phyloP scores from a whole-genome alignment of 108 stramenopile species.

The Aurantiochytrium sp. region DNA sequence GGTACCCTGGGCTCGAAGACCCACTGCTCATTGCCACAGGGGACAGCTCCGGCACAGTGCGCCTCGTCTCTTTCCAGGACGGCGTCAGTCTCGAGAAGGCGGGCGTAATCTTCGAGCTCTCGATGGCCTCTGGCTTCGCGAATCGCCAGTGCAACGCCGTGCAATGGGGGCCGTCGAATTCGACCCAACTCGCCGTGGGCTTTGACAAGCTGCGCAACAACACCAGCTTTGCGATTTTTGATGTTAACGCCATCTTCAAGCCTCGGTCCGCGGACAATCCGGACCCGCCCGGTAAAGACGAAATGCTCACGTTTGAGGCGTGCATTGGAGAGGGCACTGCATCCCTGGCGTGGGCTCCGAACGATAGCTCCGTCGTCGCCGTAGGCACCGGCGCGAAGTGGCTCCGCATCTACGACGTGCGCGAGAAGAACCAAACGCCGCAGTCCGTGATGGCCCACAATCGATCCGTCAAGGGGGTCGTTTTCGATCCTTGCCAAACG shows the following conservation, averaged over 20 bases:
- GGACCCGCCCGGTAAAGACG: too few species aligned
- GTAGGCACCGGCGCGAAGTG: neutral
- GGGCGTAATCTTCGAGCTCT: neutral
- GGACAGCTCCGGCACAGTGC: neutral
- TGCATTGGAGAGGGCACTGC: neutral
- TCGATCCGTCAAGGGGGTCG: neutral
- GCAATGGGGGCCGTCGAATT: neutral
- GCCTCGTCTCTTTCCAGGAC: neutral
- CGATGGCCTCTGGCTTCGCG: neutral
- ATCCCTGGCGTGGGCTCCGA: neutral
- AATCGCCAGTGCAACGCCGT: neutral
- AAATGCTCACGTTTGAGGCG: neutral
- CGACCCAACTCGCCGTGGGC: neutral
- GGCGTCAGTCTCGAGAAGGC: neutral
- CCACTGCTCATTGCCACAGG: conserved; percentile 6
- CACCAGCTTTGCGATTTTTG: neutral
- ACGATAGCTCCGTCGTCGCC: neutral
- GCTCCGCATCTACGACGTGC: neutral
- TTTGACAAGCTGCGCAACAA: neutral
- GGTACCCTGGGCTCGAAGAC: conserved; percentile 8
- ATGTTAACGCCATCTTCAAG: too few species aligned
- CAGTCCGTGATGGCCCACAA: neutral
- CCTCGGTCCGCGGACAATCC: neutral
- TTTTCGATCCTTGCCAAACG: neutral
- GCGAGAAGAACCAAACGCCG: neutral